These are phyloP conservation scores for Sphenostylis stenocarpa DNA, from an alignment of 306 rosid species.

Conservation along the genomic window DNA sequence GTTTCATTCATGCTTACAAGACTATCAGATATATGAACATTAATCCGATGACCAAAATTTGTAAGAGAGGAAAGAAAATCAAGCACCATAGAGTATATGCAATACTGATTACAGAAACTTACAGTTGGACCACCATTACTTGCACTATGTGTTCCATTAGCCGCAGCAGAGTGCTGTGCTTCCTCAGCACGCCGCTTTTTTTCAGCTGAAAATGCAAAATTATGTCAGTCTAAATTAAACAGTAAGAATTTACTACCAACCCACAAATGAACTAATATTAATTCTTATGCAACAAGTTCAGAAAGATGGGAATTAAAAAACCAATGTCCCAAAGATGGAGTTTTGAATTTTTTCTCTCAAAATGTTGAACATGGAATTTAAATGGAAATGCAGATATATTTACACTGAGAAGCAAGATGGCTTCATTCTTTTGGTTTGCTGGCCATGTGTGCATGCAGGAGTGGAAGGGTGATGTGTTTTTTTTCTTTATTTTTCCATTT, in stretches of 20 bases:
- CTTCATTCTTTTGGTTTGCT: background rate
- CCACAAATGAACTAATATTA: background rate
- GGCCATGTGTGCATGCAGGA: background rate
- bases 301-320: background rate
- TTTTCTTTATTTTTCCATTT: background rate
- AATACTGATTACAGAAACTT: conserved; percentile 36
- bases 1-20: background rate
- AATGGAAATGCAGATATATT: background rate
- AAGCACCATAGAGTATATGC: background rate
- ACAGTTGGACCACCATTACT: conserved; percentile 76
- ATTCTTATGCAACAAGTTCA: background rate
- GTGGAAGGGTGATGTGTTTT: background rate
- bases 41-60: background rate
- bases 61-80: background rate
- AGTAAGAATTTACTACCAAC: background rate
- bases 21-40: background rate
- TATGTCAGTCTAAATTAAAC: conserved; percentile 18
- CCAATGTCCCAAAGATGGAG: background rate
- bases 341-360: background rate
- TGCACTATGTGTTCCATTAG: conserved; percentile 69
- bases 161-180: conserved; percentile 49
- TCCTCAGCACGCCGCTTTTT: conserved; percentile 75
- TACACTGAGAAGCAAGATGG: background rate
- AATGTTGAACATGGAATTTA: background rate
- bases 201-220: conserved; percentile 65